Conservation (phyloP, 2,329 filamentous ascomycete species). For the Huntiella moniliformis region DNA sequence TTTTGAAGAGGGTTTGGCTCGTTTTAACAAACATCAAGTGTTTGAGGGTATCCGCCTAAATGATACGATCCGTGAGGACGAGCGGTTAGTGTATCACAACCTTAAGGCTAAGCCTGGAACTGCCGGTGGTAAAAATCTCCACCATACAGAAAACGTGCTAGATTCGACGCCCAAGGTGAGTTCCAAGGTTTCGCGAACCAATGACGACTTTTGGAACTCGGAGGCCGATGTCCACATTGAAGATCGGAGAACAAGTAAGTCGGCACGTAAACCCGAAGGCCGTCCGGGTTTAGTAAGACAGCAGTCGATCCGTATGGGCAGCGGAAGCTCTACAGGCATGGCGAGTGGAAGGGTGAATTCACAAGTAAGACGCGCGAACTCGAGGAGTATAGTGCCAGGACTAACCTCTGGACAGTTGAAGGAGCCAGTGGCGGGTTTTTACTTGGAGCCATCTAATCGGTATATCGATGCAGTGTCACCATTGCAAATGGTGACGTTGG, state of each 20-base stretch:
- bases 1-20: conserved; percentile 72
- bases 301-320: conserved; percentile 28
- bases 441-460: conserved; percentile 34
- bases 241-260: conserved; percentile 8
- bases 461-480: conserved; percentile 47
- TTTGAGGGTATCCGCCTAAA: conserved; percentile 86
- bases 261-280: conserved; percentile 6
- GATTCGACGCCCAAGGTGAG: conserved; percentile 23
- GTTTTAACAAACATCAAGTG: conserved; percentile 82
- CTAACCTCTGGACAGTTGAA: conserved; percentile 3
- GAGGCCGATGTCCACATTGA: conserved; percentile 36
- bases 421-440: conserved; percentile 27
- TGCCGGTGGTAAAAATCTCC: conserved; percentile 70
- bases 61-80: conserved; percentile 73
- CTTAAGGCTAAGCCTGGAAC: conserved; percentile 49
- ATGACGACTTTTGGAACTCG: conserved; percentile 50
- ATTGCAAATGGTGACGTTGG: conserved; percentile 77
- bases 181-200: conserved; percentile 18
- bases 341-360: conserved; percentile 2
- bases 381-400: not conserved
- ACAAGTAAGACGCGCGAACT: conserved; percentile 5
- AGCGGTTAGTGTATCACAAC: conserved; percentile 82
- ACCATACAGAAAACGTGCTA: conserved; percentile 81
- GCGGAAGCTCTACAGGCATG: conserved; percentile 21
- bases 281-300: conserved; percentile 6